Evolutionary conservation across 345 rosid genomes (phyloP).

Genomic region (Physaria fendleri): DNA sequence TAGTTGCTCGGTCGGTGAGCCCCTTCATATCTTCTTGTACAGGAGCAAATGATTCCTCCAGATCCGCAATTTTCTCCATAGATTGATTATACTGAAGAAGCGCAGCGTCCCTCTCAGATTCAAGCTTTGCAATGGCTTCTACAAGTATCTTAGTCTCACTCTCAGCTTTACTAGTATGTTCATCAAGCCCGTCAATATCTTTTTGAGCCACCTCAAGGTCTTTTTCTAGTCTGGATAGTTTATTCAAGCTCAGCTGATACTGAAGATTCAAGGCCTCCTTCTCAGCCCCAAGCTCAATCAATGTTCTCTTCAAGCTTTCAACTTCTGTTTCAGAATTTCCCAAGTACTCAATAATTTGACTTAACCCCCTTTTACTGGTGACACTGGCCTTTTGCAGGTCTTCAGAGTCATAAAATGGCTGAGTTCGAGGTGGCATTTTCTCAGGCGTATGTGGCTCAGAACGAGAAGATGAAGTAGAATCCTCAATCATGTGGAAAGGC

Average conservation of each 20-base stretch:
- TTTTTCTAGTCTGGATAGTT: constrained; percentile 56
- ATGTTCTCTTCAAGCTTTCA: constrained; percentile 49
- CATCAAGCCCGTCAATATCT: constrained; percentile 52
- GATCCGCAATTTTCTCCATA: constrained; percentile 47
- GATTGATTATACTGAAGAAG: constrained; percentile 61
- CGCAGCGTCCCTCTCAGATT: constrained; percentile 66
- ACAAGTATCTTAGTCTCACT: constrained; percentile 61
- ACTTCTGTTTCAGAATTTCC: constrained; percentile 42
- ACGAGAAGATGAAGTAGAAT: constrained; percentile 45
- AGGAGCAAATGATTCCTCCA: constrained; percentile 42
- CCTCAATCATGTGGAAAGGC: constrained; percentile 52
- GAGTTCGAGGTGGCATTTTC: constrained; percentile 40
- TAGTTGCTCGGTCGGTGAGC: constrained; percentile 42
- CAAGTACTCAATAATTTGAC: constrained; percentile 51
- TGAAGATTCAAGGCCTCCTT: constrained; percentile 60
- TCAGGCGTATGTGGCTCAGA: constrained; percentile 80
- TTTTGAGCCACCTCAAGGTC: constrained; percentile 55
- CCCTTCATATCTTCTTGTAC: constrained; percentile 46
- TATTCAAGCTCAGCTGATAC: constrained; percentile 57
- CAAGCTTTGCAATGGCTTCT: constrained; percentile 53
- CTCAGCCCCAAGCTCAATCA: constrained; percentile 65
- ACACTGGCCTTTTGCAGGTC: constrained; percentile 38
- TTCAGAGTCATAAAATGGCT: constrained; percentile 28
- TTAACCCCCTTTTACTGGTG: constrained; percentile 51
- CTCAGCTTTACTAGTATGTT: constrained; percentile 73